These are phyloP conservation scores for Fusarium hainanense DNA, from an alignment of 2,329 filamentous ascomycete genomes.

Conservation along the genomic window DNA sequence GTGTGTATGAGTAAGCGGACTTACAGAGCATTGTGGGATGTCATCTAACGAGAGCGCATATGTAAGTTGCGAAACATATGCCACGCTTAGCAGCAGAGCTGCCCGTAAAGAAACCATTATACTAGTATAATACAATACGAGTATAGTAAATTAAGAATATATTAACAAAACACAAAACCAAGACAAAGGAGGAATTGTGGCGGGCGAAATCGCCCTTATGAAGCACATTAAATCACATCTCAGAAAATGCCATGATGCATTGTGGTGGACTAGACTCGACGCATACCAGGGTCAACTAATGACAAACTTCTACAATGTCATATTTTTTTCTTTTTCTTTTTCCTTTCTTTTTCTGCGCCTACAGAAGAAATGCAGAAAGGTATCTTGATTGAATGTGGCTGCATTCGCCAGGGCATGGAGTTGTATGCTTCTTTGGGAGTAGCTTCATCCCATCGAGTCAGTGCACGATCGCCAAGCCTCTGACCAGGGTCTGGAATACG, in stretches of 20 bases:
- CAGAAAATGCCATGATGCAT: background rate
- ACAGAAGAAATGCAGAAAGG: background rate
- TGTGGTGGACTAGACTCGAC: background rate
- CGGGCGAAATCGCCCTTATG: background rate
- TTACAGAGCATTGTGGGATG: constrained; percentile 5
- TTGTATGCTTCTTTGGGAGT: background rate
- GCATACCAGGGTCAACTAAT: background rate
- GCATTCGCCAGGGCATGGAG: background rate
- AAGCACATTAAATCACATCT: background rate
- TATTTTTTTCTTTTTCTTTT: background rate
- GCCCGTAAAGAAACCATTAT: background rate
- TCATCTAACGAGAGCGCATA: background rate
- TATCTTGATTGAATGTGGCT: background rate
- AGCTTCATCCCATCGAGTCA: background rate
- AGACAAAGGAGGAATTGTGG: background rate
- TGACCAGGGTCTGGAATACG: background rate
- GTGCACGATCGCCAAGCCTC: background rate
- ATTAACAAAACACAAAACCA: background rate
- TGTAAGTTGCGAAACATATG: background rate
- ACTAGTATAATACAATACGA: background rate
- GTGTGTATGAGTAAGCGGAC: background rate
- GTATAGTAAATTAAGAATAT: background rate
- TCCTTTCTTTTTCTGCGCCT: background rate
- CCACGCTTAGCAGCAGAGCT: background rate
- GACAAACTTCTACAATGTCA: background rate